A percentile compares a stretch with the other conserved stretches of the same genome.
Conservation (phyloP, 1,284 basidiomycete species). For the Fomitopsis schrenkii region DNA sequence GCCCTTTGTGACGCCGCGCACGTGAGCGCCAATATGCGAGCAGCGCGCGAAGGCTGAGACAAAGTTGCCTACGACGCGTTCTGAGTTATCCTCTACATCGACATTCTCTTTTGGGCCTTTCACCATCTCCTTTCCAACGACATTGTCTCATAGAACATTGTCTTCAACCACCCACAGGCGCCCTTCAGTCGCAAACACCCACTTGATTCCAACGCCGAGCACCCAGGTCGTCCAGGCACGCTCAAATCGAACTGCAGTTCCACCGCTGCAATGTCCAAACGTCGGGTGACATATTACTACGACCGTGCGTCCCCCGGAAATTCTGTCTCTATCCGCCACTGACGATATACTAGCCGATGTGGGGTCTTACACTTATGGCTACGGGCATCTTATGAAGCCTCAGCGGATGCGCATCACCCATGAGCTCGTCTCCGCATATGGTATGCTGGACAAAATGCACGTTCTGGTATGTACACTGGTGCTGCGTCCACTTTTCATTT, state of each 20-base stretch:
- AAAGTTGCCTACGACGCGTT: too few relatives aligned
- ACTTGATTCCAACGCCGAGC: too few relatives aligned
- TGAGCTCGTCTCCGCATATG: conserved; percentile 88
- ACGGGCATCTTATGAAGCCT: conserved; percentile 93
- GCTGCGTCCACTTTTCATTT: neutral
- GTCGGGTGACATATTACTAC: conserved; percentile 21
- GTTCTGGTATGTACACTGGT: conserved; percentile 58
- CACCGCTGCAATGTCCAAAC: conserved; percentile 15
- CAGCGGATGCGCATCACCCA: conserved; percentile 92
- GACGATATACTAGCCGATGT: conserved; percentile 54
- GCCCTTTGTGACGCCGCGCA: too few relatives aligned
- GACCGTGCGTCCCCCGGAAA: conserved; percentile 12
- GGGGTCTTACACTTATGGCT: conserved; percentile 82
- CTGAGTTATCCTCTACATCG: too few relatives aligned
- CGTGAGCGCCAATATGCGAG: too few relatives aligned
- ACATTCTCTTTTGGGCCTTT: too few relatives aligned
- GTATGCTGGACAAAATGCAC: conserved; percentile 89
- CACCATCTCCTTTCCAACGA: too few relatives aligned
- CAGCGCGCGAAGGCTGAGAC: too few relatives aligned
- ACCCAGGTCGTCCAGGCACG: neutral
- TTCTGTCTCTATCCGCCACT: neutral
- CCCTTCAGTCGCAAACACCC: too few relatives aligned
- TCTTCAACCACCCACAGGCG: too few relatives aligned
- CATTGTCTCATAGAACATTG: too few relatives aligned
- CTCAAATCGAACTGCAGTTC: neutral